phyloP scores from a whole-genome alignment of 129 eudicot genomes.

The Centaurea solstitialis region DNA sequence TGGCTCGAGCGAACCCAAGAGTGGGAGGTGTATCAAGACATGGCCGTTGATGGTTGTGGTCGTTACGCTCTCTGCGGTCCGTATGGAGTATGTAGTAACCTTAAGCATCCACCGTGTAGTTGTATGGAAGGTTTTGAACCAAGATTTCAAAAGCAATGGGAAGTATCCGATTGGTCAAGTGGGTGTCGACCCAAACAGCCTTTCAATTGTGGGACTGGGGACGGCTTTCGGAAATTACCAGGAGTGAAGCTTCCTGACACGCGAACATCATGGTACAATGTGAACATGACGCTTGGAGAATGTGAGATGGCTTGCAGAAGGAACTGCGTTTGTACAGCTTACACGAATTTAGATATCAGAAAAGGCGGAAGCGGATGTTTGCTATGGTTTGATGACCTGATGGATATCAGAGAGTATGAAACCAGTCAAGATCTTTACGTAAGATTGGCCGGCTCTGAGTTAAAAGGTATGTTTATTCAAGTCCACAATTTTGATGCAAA shows the following conservation, averaged over 20 bases:
- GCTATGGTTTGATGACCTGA: conserved; percentile 21
- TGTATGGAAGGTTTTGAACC: conserved; percentile 39
- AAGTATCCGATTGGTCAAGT: conserved; percentile 21
- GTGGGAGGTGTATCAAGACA: conserved; percentile 13
- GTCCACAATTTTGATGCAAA: background rate
- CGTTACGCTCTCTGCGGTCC: conserved; percentile 23
- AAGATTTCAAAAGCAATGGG: conserved; percentile 9
- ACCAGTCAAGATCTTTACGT: conserved; percentile 20
- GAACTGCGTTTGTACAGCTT: conserved; percentile 35
- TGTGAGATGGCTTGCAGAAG: conserved; percentile 17
- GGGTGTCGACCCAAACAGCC: conserved; percentile 26
- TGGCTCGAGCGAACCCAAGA: background rate
- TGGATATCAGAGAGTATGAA: conserved; percentile 16
- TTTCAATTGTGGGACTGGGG: conserved; percentile 12
- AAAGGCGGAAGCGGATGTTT: conserved; percentile 44
- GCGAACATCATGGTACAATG: conserved; percentile 2
- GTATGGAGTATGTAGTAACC: conserved; percentile 11
- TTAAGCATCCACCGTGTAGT: conserved; percentile 1
- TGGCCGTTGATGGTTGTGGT: conserved; percentile 1
- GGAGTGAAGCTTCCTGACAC: conserved; percentile 27
- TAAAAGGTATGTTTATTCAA: conserved; percentile 12
- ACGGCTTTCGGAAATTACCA: conserved; percentile 13
- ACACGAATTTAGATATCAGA: conserved; percentile 19
- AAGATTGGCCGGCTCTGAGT: conserved; percentile 23
- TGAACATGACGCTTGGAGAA: conserved; percentile 23